A percentile compares a stretch with the other conserved stretches of the same genome.
These are phyloP conservation scores for Kurtzmaniella quercitrusa DNA, from an alignment of 1,139 yeast genomes.

Conservation along the genomic window DNA sequence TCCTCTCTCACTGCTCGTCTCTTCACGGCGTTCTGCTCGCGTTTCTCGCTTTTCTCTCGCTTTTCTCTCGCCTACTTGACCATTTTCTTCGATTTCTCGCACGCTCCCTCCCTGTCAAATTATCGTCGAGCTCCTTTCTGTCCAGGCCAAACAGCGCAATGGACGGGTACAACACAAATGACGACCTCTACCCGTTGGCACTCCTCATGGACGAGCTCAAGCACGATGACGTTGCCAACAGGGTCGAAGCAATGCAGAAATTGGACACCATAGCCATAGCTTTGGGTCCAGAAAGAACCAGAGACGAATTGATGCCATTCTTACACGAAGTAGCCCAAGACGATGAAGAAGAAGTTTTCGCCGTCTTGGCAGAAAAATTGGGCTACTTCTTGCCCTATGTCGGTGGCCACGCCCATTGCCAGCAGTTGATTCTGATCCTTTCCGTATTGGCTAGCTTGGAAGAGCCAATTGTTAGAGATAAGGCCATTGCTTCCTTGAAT, in stretches of 20 bases:
- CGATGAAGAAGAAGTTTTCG: slow-evolving; percentile 97
- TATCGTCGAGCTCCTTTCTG: slow-evolving; percentile 2
- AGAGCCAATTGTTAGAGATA: slow-evolving; percentile 96
- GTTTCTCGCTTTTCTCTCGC: not conserved
- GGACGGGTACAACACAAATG: slow-evolving; percentile 32
- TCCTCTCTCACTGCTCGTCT: too few species aligned
- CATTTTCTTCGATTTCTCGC: not conserved
- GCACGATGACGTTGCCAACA: slow-evolving; percentile 87
- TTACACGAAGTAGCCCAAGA: slow-evolving; percentile 87
- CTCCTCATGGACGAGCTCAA: slow-evolving; percentile 93
- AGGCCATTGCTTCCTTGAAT: slow-evolving; percentile 85
- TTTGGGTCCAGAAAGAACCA: slow-evolving; percentile 88
- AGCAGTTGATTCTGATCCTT: slow-evolving; percentile 77
- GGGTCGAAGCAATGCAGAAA: slow-evolving; percentile 94
- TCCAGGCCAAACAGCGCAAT: slow-evolving; percentile 14
- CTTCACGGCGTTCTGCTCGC: too few species aligned
- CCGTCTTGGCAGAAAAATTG: slow-evolving; percentile 86
- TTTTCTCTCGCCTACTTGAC: not conserved
- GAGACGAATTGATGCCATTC: slow-evolving; percentile 86
- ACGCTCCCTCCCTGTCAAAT: not conserved
- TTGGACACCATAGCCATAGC: slow-evolving; percentile 94
- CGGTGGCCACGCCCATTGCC: slow-evolving; percentile 81
- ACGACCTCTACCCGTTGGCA: slow-evolving; percentile 91
- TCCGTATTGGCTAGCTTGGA: slow-evolving; percentile 89
- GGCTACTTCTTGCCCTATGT: slow-evolving; percentile 81